Evolutionary conservation across 305 asterid species (phyloP).

Genomic region (Vinca major): DNA sequence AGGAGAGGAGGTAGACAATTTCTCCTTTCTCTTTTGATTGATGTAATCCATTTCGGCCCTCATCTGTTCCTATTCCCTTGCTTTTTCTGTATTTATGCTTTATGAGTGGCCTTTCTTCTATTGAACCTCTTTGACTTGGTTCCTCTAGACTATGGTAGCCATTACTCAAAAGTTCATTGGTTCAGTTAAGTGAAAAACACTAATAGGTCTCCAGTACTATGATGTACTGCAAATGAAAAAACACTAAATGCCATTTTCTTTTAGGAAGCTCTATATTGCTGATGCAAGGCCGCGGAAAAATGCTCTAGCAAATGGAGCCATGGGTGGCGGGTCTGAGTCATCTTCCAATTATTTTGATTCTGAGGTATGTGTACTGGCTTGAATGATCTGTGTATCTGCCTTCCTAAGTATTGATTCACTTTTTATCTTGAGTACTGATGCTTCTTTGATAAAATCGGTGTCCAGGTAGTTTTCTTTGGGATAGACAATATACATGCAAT

Average conservation of each 20-base stretch:
- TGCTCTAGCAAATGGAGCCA: conserved; percentile 99
- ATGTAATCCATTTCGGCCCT: neutral
- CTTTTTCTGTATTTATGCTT: conserved; percentile 9
- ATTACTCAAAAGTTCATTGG: neutral
- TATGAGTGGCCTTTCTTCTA: conserved; percentile 6
- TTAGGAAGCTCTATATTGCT: conserved; percentile 90
- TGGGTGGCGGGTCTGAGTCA: conserved; percentile 99
- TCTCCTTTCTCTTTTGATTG: conserved; percentile 5
- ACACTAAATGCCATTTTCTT: conserved; percentile 8
- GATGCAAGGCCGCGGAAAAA: conserved; percentile 99
- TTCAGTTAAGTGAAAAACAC: neutral
- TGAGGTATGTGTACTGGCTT: conserved; percentile 56
- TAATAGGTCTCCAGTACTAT: neutral
- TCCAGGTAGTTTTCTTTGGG: conserved; percentile 92
- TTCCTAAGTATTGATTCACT: conserved; percentile 1
- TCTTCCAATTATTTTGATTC: conserved; percentile 91
- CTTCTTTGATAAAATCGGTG: conserved; percentile 15
- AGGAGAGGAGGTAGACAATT: conserved; percentile 52
- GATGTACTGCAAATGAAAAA: neutral
- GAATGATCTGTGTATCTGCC: conserved; percentile 2
- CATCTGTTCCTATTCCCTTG: conserved; percentile 6
- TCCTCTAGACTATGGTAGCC: neutral
- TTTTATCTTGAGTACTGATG: conserved; percentile 16
- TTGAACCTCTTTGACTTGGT: neutral
- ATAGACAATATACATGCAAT: conserved; percentile 96